Evolutionary conservation across 2,329 filamentous ascomycete genomes (phyloP).

Genomic region (Graphilbum sp.): DNA sequence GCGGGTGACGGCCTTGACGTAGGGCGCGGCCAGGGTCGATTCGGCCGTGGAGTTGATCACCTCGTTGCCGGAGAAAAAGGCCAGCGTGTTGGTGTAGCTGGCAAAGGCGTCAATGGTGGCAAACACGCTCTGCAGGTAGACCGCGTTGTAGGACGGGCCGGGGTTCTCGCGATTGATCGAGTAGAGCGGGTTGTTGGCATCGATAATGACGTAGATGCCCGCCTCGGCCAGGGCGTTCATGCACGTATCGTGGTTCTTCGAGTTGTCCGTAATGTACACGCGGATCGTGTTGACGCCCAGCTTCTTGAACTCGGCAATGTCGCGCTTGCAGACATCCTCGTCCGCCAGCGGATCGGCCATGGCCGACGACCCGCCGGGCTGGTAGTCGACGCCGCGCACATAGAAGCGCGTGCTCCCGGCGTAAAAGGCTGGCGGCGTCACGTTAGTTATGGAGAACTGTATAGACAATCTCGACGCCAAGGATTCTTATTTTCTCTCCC

Average conservation of each 20-base stretch:
- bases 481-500: no score
- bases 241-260: constrained; percentile 62
- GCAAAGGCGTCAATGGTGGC: constrained; percentile 74
- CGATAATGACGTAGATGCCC: constrained; percentile 81
- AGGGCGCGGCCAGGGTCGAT: constrained; percentile 51
- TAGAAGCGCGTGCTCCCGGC: constrained; percentile 37
- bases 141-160: constrained; percentile 66
- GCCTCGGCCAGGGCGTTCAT: constrained; percentile 68
- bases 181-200: constrained; percentile 82
- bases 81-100: constrained; percentile 72
- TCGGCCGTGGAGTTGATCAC: constrained; percentile 52
- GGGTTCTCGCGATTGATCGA: constrained; percentile 67
- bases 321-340: constrained; percentile 51
- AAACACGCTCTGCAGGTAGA: constrained; percentile 72
- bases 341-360: constrained; percentile 64
- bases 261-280: constrained; percentile 88
- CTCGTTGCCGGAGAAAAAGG: constrained; percentile 73
- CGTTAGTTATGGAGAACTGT: background rate
- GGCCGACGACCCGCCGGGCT: constrained; percentile 40
- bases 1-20: constrained; percentile 64
- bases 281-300: constrained; percentile 83
- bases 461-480: background rate
- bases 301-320: constrained; percentile 67
- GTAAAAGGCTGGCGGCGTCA: constrained; percentile 33
- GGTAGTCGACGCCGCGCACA: constrained; percentile 44